Evolutionary conservation across 2,329 filamentous ascomycete species (phyloP).

Genomic region (Colletotrichum ledebouriae): DNA sequence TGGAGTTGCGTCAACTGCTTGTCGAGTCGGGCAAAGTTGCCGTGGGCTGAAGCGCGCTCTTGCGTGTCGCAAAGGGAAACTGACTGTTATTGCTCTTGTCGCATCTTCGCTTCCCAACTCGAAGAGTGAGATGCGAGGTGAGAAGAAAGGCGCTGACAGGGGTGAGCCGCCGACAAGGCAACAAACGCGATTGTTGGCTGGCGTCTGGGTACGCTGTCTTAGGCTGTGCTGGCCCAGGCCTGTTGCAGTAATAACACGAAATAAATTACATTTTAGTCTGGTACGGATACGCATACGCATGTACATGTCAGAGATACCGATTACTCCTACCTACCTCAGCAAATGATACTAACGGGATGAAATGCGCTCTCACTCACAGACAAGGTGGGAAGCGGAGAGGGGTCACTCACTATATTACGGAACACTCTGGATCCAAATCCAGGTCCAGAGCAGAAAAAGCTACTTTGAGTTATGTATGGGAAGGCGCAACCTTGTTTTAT

Average conservation of each 20-base stretch:
- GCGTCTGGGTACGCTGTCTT: conserved; percentile 32
- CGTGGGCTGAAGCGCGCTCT: conserved; percentile 7
- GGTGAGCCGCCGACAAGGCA: conserved; percentile 29
- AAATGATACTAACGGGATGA: neutral
- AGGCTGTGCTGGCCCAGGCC: conserved; percentile 32
- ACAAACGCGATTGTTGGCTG: conserved; percentile 33
- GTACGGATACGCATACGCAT: conserved; percentile 11
- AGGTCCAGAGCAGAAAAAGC: neutral
- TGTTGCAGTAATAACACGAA: conserved; percentile 28
- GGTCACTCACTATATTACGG: neutral
- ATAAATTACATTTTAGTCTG: conserved; percentile 20
- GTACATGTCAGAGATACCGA: conserved; percentile 17
- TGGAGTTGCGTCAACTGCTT: conserved; percentile 13
- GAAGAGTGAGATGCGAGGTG: neutral
- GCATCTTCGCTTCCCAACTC: conserved; percentile 8
- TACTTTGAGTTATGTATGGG: neutral
- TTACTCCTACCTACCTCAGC: too few species aligned
- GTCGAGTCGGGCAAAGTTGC: conserved; percentile 11
- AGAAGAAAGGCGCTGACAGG: conserved; percentile 9
- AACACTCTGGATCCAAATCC: neutral
- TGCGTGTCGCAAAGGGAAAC: conserved; percentile 13
- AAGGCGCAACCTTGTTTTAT: conserved; percentile 1
- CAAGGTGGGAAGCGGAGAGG: conserved; percentile 8
- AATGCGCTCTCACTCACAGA: conserved; percentile 4
- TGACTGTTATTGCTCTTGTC: conserved; percentile 21